A percentile compares a stretch with the other conserved stretches of the same genome.
Evolutionary conservation across 1,284 basidiomycete species (phyloP).

Genomic region (Leccinum fuscescens): DNA sequence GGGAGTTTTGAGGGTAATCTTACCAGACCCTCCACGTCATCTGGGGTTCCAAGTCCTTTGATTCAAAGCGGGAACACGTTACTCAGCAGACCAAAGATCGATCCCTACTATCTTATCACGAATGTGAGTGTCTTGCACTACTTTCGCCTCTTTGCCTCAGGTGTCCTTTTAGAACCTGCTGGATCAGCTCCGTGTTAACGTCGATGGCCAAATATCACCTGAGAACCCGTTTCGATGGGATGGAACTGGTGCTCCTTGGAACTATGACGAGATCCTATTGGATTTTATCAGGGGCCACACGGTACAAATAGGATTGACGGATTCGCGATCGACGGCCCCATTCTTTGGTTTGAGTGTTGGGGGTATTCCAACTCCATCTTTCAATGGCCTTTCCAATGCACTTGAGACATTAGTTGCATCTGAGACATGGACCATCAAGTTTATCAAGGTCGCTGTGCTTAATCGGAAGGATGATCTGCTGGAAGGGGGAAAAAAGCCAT

Average conservation of each 20-base stretch:
- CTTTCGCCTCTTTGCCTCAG: conserved; percentile 7
- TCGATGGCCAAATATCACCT: conserved; percentile 61
- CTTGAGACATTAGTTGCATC: conserved; percentile 24
- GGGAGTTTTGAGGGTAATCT: conserved; percentile 50
- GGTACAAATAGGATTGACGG: conserved; percentile 53
- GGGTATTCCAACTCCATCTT: conserved; percentile 33
- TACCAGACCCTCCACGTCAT: conserved; percentile 42
- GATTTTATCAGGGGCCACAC: conserved; percentile 69
- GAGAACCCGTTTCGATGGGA: conserved; percentile 76
- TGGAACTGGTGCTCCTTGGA: conserved; percentile 69
- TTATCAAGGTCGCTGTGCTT: conserved; percentile 82
- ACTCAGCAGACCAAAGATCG: conserved; percentile 69
- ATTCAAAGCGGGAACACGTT: conserved; percentile 40
- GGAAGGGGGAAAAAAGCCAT: conserved; percentile 75
- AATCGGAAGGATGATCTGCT: conserved; percentile 81
- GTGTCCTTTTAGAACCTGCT: conserved; percentile 56
- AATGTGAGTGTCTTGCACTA: conserved; percentile 47
- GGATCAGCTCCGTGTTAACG: conserved; percentile 73
- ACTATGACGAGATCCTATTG: conserved; percentile 65
- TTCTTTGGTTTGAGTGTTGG: conserved; percentile 50
- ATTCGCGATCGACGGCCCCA: conserved; percentile 42
- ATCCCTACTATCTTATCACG: conserved; percentile 90
- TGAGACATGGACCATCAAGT: conserved; percentile 59
- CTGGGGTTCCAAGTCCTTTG: conserved; percentile 35
- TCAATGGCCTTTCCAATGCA: conserved; percentile 20